phyloP scores from a whole-genome alignment of 2,329 filamentous ascomycete species.

The Fusarium hainanense region DNA sequence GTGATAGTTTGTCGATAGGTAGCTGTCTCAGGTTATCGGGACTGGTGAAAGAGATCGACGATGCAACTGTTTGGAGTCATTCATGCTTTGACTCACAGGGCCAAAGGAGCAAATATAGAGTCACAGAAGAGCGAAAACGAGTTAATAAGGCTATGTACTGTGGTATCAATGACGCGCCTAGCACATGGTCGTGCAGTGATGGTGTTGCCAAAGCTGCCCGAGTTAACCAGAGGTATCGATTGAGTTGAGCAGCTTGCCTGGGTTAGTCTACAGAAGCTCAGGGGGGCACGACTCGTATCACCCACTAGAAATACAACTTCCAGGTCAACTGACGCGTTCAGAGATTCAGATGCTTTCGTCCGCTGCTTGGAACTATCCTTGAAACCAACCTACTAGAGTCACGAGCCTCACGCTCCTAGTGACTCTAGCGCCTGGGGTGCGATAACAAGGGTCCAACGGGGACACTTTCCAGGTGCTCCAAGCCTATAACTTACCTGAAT shows the following conservation, averaged over 20 bases:
- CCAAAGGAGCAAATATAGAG: neutral
- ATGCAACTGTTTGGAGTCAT: slow-evolving; percentile 20
- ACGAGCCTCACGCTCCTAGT: slow-evolving; percentile 37
- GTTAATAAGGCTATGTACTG: neutral
- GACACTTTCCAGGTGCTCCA: slow-evolving; percentile 18
- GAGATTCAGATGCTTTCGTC: slow-evolving; percentile 23
- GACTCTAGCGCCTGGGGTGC: slow-evolving; percentile 28
- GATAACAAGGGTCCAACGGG: slow-evolving; percentile 22
- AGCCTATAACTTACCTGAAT: slow-evolving; percentile 17
- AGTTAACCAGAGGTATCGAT: slow-evolving; percentile 30
- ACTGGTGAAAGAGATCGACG: slow-evolving; percentile 23
- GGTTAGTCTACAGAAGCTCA: slow-evolving; percentile 1
- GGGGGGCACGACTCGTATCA: slow-evolving; percentile 27
- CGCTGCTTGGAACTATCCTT: slow-evolving; percentile 32
- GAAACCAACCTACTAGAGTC: slow-evolving; percentile 28
- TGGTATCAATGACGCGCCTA: slow-evolving; percentile 33
- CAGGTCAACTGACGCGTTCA: slow-evolving; percentile 43
- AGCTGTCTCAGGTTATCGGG: slow-evolving; percentile 18
- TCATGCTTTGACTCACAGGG: slow-evolving; percentile 10
- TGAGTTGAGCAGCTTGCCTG: slow-evolving; percentile 7
- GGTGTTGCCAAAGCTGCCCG: slow-evolving; percentile 23
- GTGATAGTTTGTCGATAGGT: slow-evolving; percentile 30
- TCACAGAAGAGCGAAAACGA: neutral
- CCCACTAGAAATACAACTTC: slow-evolving; percentile 33
- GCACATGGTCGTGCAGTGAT: slow-evolving; percentile 24